These are phyloP conservation scores for Lanmaoa pseudosensibilis DNA, from an alignment of 768 basidiomycete species.

Conservation along the genomic window DNA sequence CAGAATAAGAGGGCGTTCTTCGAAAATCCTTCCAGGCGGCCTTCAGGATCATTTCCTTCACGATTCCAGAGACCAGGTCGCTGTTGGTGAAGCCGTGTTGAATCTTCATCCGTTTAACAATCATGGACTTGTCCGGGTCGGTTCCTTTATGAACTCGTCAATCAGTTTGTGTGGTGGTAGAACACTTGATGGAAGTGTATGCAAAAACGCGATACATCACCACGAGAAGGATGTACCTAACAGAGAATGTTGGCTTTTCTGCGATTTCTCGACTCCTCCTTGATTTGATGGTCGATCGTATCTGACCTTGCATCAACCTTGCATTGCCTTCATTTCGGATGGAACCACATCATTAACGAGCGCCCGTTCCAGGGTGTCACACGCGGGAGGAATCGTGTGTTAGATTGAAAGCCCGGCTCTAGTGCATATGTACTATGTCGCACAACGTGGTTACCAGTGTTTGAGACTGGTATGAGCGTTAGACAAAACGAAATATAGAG, in stretches of 20 bases:
- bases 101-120: slow-evolving; percentile 3
- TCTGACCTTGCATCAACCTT: slow-evolving; percentile 2
- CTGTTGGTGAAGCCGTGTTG: slow-evolving; percentile 2
- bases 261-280: not conserved
- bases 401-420: too few relatives aligned
- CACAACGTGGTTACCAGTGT: too few relatives aligned
- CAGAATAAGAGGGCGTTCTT: too few relatives aligned
- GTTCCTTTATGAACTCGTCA: not conserved
- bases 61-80: not conserved
- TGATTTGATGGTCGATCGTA: slow-evolving; percentile 5
- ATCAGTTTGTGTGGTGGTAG: not conserved
- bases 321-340: not conserved
- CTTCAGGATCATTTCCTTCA: too few relatives aligned
- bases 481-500: too few relatives aligned
- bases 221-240: not conserved
- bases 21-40: too few relatives aligned
- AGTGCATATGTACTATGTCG: too few relatives aligned
- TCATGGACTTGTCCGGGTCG: not conserved
- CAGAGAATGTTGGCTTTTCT: not conserved
- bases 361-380: too few relatives aligned
- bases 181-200: too few relatives aligned
- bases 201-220: not conserved
- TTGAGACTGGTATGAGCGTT: too few relatives aligned
- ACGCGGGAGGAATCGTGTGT: too few relatives aligned
- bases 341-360: not conserved